Evolutionary conservation across 306 rosid genomes (phyloP).

Genomic region (Cucurbita pepo): DNA sequence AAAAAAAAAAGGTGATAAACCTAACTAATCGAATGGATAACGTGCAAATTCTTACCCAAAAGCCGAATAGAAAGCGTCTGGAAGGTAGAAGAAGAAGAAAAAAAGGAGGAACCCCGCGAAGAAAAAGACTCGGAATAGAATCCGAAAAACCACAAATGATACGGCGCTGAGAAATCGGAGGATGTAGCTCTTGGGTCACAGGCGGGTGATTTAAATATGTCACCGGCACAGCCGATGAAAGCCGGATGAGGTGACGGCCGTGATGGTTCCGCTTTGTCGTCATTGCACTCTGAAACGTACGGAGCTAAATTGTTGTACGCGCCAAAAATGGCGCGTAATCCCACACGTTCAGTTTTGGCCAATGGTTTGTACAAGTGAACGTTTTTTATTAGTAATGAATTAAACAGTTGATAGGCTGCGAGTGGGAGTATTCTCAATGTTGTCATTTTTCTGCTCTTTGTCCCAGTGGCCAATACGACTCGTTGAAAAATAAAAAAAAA

Average conservation of each 20-base stretch:
- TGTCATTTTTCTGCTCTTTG: not conserved
- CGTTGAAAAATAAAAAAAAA: not conserved
- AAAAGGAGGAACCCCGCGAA: not conserved
- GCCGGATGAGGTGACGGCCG: conserved; percentile 1
- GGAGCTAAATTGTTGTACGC: not conserved
- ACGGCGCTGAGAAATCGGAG: conserved; percentile 9
- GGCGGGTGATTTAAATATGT: conserved; percentile 28
- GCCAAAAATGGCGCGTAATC: not conserved
- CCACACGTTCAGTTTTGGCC: not conserved
- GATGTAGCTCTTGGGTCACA: conserved; percentile 1
- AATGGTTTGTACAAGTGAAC: not conserved
- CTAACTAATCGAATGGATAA: not conserved
- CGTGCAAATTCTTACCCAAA: not conserved
- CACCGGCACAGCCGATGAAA: conserved; percentile 30
- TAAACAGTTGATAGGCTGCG: not conserved
- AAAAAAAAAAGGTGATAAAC: not conserved
- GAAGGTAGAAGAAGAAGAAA: not conserved
- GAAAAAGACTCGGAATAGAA: conserved; percentile 11
- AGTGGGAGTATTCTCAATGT: not conserved
- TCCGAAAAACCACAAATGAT: conserved; percentile 13
- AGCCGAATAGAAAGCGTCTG: not conserved
- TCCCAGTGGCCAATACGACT: conserved; percentile 5
- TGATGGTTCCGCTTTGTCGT: not conserved
- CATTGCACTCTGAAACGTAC: not conserved
- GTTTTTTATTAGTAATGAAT: not conserved